These are phyloP conservation scores for Sporothrix luriei DNA, from an alignment of 2,329 filamentous ascomycete genomes.

Conservation along the genomic window DNA sequence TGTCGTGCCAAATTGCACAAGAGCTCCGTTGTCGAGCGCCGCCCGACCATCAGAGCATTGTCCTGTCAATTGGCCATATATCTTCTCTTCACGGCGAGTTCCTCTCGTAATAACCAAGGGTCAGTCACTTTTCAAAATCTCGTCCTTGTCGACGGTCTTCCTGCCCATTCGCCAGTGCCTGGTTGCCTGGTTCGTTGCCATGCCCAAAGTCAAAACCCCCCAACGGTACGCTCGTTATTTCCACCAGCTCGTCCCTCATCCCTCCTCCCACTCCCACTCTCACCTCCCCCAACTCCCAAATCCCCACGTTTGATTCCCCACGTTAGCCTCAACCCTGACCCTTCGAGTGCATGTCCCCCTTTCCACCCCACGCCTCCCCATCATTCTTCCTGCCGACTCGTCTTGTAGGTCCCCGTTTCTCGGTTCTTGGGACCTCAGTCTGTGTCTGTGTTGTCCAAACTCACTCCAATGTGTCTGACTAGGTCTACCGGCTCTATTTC, in stretches of 20 bases:
- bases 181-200: background rate
- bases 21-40: background rate
- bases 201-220: background rate
- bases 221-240: background rate
- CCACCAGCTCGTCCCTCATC: background rate
- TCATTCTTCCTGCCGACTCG: background rate
- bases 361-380: background rate
- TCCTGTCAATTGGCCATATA: background rate
- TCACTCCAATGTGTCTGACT: too few relatives aligned
- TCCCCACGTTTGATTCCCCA: background rate
- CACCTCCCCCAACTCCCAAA: background rate
- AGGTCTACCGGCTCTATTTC: background rate
- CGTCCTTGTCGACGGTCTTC: background rate
- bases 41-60: background rate
- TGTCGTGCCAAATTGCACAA: slow-evolving; percentile 8
- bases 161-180: background rate
- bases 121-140: background rate
- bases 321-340: background rate
- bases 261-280: background rate
- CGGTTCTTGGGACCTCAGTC: background rate
- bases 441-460: background rate
- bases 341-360: background rate
- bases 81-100: background rate
- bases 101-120: background rate
- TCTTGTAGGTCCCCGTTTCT: background rate